phyloP scores from a whole-genome alignment of 2,329 filamentous ascomycete genomes.

The Pseudogymnoascus sp. region DNA sequence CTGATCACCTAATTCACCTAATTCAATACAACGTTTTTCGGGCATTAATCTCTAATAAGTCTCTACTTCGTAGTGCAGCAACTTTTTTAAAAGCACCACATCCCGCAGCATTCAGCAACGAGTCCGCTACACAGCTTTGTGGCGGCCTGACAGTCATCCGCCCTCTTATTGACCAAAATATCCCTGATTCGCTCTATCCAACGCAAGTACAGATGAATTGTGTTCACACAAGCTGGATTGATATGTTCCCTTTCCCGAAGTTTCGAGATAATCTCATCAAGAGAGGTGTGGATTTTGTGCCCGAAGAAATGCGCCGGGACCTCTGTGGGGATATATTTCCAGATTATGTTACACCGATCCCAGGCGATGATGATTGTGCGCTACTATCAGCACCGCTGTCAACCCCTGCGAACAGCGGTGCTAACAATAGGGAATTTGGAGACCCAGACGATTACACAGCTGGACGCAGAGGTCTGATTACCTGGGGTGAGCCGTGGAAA shows the following conservation, averaged over 20 bases:
- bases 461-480: conserved; percentile 7
- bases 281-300: not conserved
- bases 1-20: conserved; percentile 22
- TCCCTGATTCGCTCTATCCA: conserved; percentile 16
- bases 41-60: conserved; percentile 18
- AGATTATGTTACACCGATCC: conserved; percentile 4
- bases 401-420: not conserved
- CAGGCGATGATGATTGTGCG: not conserved
- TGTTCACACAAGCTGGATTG: conserved; percentile 18
- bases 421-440: not conserved
- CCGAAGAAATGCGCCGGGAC: conserved; percentile 12
- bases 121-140: conserved; percentile 9
- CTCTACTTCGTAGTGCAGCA: conserved; percentile 11
- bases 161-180: not conserved
- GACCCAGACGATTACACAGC: not conserved
- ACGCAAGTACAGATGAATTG: conserved; percentile 16
- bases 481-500: conserved; percentile 3
- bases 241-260: conserved; percentile 19
- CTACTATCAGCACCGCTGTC: conserved; percentile 6
- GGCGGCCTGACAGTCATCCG: conserved; percentile 14
- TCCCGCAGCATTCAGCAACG: not conserved
- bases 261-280: conserved; percentile 15
- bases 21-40: conserved; percentile 21
- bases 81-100: not conserved
- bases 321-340: conserved; percentile 16